Percentiles rank a stretch among this genome's conserved stretches.
These are phyloP conservation scores for Diaporthe ampelina DNA, from an alignment of 2,329 filamentous ascomycete species.

Conservation along the genomic window DNA sequence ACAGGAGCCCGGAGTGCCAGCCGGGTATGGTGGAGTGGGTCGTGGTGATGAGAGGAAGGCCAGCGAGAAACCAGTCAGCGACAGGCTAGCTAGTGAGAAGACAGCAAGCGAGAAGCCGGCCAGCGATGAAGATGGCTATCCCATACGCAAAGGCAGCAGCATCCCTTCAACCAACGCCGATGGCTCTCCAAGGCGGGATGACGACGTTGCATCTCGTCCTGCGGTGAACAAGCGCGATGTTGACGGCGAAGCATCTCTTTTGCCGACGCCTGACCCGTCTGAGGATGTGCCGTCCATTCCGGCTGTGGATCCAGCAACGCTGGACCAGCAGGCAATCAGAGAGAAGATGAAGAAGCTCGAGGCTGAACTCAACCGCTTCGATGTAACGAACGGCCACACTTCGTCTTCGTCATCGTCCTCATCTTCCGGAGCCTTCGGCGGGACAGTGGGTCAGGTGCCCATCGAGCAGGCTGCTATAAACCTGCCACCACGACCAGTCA, in stretches of 20 bases:
- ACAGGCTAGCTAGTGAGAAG: neutral
- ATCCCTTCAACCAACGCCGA: conserved; percentile 1
- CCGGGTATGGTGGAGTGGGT: conserved; percentile 2
- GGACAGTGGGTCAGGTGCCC: conserved; percentile 45
- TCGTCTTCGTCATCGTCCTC: conserved; percentile 7
- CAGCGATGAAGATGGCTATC: neutral
- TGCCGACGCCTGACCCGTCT: conserved; percentile 7
- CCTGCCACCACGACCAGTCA: conserved; percentile 49
- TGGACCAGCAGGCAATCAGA: conserved; percentile 40
- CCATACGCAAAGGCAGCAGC: neutral
- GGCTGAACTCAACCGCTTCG: conserved; percentile 44
- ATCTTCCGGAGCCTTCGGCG: conserved; percentile 41
- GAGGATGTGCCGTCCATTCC: neutral
- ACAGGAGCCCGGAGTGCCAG: conserved; percentile 9
- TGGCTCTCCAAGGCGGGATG: conserved; percentile 14
- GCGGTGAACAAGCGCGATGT: conserved; percentile 19
- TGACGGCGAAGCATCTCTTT: conserved; percentile 1
- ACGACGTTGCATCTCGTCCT: neutral
- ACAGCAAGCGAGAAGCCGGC: neutral
- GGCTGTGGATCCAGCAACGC: conserved; percentile 24
- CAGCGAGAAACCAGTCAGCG: neutral
- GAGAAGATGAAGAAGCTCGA: conserved; percentile 46
- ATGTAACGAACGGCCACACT: conserved; percentile 38
- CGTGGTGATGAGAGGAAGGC: neutral
- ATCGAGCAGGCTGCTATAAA: conserved; percentile 46